Conservation (phyloP, 345 rosid genomes). For the Firmiana major region DNA sequence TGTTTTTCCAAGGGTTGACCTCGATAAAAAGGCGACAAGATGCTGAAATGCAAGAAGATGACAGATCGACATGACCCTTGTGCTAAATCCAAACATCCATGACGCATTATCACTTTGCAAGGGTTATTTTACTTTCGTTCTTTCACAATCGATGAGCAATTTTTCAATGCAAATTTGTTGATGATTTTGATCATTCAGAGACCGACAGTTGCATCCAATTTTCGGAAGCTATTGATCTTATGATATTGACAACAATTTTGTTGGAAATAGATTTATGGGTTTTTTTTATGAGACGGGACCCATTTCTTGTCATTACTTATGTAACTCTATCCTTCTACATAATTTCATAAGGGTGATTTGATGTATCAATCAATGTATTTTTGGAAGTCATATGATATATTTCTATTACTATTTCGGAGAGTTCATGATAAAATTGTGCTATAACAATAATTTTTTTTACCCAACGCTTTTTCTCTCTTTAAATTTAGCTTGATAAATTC, state of each 20-base stretch:
- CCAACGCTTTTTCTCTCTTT: too few species aligned
- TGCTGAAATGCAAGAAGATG: background rate
- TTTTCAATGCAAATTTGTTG: background rate
- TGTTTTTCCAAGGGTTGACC: background rate
- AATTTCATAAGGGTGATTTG: too few species aligned
- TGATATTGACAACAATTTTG: background rate
- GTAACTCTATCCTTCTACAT: too few species aligned
- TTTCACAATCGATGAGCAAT: background rate
- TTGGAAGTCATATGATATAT: background rate
- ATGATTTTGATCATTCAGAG: background rate
- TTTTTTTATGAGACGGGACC: background rate
- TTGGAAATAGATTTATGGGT: background rate
- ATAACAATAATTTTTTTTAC: too few species aligned
- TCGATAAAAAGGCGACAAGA: background rate
- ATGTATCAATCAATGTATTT: background rate
- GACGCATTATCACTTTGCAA: background rate
- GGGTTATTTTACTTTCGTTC: background rate
- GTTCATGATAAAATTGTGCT: too few species aligned
- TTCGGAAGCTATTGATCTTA: background rate
- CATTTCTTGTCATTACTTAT: too few species aligned
- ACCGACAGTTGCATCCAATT: background rate
- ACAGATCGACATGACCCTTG: background rate
- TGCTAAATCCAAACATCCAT: background rate
- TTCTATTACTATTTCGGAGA: too few species aligned
- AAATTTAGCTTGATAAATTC: too few species aligned